Conservation (phyloP, 2,329 filamentous ascomycete genomes). For the Periglandula ipomoeae region DNA sequence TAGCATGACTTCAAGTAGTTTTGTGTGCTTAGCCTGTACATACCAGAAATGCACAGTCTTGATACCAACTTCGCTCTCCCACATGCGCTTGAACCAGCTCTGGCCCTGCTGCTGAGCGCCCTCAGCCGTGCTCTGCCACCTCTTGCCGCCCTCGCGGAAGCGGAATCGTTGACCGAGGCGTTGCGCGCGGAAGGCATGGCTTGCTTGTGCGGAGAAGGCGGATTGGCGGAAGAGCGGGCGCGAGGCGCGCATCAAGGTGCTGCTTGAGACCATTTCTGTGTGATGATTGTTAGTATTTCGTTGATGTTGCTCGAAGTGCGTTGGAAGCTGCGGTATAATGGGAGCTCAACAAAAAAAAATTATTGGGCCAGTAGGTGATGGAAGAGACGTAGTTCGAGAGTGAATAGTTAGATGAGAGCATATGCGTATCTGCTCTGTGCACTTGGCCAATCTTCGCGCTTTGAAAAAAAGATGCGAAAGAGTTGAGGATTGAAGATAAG, state of each 20-base stretch:
- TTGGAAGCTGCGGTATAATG: too few species aligned
- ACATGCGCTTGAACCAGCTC: conserved; percentile 67
- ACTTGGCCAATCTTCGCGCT: too few species aligned
- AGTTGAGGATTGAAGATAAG: too few species aligned
- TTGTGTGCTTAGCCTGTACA: conserved; percentile 15
- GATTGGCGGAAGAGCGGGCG: conserved; percentile 47
- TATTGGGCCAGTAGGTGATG: too few species aligned
- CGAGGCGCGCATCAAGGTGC: conserved; percentile 42
- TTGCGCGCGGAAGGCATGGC: conserved; percentile 40
- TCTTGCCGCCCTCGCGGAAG: conserved; percentile 36
- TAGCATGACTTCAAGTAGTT: background rate
- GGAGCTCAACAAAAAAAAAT: too few species aligned
- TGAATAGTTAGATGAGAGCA: too few species aligned
- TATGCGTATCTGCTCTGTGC: too few species aligned
- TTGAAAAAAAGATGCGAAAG: too few species aligned
- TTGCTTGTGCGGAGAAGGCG: conserved; percentile 15
- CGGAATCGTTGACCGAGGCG: conserved; percentile 21
- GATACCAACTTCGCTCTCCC: conserved; percentile 70
- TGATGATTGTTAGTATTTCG: background rate
- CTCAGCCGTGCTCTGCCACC: conserved; percentile 62
- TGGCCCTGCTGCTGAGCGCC: conserved; percentile 31
- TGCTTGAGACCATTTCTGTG: conserved; percentile 33
- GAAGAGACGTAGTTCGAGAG: too few species aligned
- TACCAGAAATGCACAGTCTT: conserved; percentile 99
- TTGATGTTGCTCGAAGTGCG: too few species aligned